Base-by-base conservation (phyloP, 768 basidiomycete species). In the Mycena indigotica region DNA sequence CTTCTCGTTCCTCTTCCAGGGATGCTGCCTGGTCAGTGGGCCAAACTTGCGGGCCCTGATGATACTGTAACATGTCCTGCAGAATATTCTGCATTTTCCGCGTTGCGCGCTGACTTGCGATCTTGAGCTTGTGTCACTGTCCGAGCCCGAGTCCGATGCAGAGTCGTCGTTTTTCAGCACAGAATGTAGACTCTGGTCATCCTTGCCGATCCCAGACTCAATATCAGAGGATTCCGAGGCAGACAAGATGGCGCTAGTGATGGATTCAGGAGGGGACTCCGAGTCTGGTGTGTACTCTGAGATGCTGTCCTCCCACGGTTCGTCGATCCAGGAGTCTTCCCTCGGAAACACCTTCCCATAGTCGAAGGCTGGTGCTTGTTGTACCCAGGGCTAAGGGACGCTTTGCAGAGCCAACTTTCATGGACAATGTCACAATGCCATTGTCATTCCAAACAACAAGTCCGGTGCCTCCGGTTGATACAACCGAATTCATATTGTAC, bases 311-410 rank as follows among this genome's bases (percentile, higher is more conserved):
- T 28, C 41, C 15, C 53, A 38, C 13, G 48, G 44, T 19, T 28
- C n/a, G 21, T 60, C 54, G 17, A 60, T 32, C 59, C 59, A 60
- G 28, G 24, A 53, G 21, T 52, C 38, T n/a, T n/a, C n/a, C n/a
- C n/a, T n/a, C n/a, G n/a, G n/a, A n/a, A n/a, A n/a, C n/a, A n/a
- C n/a, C n/a, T n/a, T n/a, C n/a, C n/a, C n/a, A n/a, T n/a, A n/a
- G n/a, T n/a, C n/a, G n/a, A n/a, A n/a, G n/a, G n/a, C n/a, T n/a
- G n/a, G n/a, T n/a, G n/a, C n/a, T n/a, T n/a, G n/a, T n/a, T n/a
- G n/a, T n/a, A n/a, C n/a, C n/a, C n/a, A n/a, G n/a, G n/a, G n/a
- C n/a, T n/a, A n/a, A n/a, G n/a, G n/a, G n/a, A n/a, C n/a, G n/a
- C n/a, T n/a, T n/a, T n/a, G n/a, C n/a, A n/a, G n/a, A n/a, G n/a